A percentile compares a stretch with the other conserved stretches of the same genome.
Conservation (phyloP, 2,329 filamentous ascomycete species). For the Aspergillus amoenus region DNA sequence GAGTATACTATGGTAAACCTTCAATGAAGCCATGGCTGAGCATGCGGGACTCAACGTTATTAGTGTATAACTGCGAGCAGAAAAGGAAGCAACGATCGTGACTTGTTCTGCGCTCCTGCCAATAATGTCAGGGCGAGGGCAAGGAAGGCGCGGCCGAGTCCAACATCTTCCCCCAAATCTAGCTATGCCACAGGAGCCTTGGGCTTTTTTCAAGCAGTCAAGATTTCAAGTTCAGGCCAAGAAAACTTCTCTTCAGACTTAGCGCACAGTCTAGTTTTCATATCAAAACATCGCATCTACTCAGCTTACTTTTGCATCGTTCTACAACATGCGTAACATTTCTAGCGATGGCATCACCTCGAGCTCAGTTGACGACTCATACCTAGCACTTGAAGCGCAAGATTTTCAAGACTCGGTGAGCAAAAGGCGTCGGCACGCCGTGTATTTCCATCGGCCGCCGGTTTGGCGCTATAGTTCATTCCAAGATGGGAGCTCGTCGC, state of each 20-base stretch:
- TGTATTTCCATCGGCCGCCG: conserved; percentile 33
- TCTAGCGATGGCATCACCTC: background rate
- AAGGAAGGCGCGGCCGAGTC: background rate
- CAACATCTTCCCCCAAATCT: too few species aligned
- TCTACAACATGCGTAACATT: conserved; percentile 3
- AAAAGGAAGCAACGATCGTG: background rate
- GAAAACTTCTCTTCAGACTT: background rate
- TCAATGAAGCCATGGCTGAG: background rate
- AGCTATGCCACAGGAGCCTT: background rate
- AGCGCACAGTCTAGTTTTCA: conserved; percentile 2
- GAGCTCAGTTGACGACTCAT: background rate
- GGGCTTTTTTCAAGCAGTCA: background rate
- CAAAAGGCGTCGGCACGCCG: conserved; percentile 28
- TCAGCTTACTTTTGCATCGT: background rate
- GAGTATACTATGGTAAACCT: too few species aligned
- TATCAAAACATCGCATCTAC: background rate
- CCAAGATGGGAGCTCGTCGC: conserved; percentile 4
- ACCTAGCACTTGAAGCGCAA: background rate
- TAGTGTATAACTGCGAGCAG: background rate
- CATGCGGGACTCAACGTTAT: background rate
- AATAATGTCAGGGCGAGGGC: background rate
- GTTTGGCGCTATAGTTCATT: conserved; percentile 24
- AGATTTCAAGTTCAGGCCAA: background rate
- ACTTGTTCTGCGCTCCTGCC: background rate
- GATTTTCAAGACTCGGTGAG: conserved; percentile 23